Percentiles rank a stretch among this genome's conserved stretches.
phyloP scores from a whole-genome alignment of 225 moss, liverwort and hornwort genomes.

The Takakia lepidozioides region DNA sequence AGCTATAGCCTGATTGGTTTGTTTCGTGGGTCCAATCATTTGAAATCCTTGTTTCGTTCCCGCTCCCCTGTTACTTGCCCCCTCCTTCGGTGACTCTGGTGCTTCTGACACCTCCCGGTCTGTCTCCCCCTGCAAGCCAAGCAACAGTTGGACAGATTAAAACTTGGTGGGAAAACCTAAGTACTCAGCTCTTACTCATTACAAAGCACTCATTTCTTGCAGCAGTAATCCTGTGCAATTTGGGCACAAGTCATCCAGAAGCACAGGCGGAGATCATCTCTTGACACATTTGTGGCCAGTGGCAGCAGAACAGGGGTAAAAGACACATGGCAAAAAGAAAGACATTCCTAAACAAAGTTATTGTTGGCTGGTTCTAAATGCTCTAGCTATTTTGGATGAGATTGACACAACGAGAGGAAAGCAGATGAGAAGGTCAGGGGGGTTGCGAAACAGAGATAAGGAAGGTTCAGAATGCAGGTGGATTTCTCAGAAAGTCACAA shows the following conservation, averaged over 20 bases:
- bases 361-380: no score
- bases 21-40: slow-evolving; percentile 53
- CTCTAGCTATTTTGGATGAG: neutral
- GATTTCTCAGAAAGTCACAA: neutral
- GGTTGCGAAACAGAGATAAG: neutral
- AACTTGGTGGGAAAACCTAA: neutral
- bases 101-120: slow-evolving; percentile 30
- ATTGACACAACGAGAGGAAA: neutral
- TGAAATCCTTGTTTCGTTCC: slow-evolving; percentile 31
- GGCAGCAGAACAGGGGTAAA: no score
- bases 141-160: neutral
- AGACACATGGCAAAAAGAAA: no score
- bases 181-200: slow-evolving; percentile 5
- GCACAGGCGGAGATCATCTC: no score
- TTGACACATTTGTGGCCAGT: no score
- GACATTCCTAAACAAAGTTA: no score
- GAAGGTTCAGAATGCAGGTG: neutral
- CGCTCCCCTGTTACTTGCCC: slow-evolving; percentile 12
- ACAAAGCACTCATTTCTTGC: no score
- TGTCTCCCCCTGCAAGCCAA: slow-evolving; percentile 22
- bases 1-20: slow-evolving; percentile 40
- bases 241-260: no score
- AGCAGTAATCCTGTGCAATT: no score
- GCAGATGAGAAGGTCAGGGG: neutral
- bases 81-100: slow-evolving; percentile 31